Evolutionary conservation across 1,284 basidiomycete genomes (phyloP).

Genomic region (Vanrija sp.): DNA sequence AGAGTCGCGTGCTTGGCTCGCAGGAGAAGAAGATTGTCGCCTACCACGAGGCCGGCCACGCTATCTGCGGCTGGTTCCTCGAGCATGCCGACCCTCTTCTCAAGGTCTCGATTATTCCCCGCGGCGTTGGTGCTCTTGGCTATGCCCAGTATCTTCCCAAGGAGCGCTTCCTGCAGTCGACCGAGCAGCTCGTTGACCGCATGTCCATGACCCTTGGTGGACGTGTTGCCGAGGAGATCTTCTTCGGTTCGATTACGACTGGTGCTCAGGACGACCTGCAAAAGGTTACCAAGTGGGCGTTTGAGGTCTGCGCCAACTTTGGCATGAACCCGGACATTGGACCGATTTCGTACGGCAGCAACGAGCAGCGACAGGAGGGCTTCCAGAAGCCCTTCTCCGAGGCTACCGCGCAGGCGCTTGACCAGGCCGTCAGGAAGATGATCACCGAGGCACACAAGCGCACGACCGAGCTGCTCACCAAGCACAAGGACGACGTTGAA

Average conservation of each 20-base stretch:
- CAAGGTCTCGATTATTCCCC: conserved; percentile 97
- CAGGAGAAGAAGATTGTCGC: conserved; percentile 99
- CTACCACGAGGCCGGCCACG: conserved; percentile 98
- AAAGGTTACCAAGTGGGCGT: conserved; percentile 97
- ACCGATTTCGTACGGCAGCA: conserved; percentile 89
- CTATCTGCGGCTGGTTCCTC: conserved; percentile 96
- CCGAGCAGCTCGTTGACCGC: conserved; percentile 88
- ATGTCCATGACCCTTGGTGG: conserved; percentile 99
- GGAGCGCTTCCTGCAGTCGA: conserved; percentile 92
- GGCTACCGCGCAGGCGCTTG: conserved; percentile 91
- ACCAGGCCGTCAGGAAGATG: conserved; percentile 88
- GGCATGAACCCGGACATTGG: conserved; percentile 95
- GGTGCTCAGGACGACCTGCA: conserved; percentile 96
- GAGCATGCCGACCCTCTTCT: conserved; percentile 95
- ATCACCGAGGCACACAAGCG: conserved; percentile 81
- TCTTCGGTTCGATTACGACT: conserved; percentile 94
- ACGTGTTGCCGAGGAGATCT: conserved; percentile 96
- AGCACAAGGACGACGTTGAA: conserved; percentile 84
- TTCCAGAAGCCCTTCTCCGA: conserved; percentile 99
- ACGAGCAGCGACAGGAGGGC: conserved; percentile 73
- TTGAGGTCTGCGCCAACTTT: conserved; percentile 85
- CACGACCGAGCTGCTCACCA: conserved; percentile 74
- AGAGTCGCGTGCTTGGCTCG: conserved; percentile 84
- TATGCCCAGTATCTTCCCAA: conserved; percentile 96
- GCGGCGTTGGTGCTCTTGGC: conserved; percentile 91